Evolutionary conservation across 192 early-diverging fungal genomes (phyloP), one percentile per base, ranked within the genome.

Genomic region (Podila epicladia): DNA sequence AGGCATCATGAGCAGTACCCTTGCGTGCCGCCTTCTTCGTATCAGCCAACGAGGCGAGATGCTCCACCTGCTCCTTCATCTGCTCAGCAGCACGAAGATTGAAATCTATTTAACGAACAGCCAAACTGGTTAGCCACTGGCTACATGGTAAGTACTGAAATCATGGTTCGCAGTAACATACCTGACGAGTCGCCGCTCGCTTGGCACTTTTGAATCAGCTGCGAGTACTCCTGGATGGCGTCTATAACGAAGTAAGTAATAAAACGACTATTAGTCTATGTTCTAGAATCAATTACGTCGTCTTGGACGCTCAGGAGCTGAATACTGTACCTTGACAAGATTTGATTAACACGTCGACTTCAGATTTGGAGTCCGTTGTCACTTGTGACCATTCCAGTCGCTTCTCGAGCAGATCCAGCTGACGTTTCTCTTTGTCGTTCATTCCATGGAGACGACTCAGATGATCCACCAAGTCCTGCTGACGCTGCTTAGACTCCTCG

Each of bases 371-470:
- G 7, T 79, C 64, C 15, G 6, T 20, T 5, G 68, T 20, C 24
- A 63, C 69, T 33, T 72, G 70, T 1, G 66, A 59, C 76, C 76
- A 79, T 2, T 49, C 19, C 26, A 65, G 65, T 33, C 76, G 76
- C 60, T 79, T 64, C 0, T 45, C 48, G 9, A 79, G 41, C 24
- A 65, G 61, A 26, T 79, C 68, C 24, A 79, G 38, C 17, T 64
- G 70, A 33, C 31, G 22, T 41, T 64, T 72, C 22, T 79, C 76
- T 31, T 57, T 50, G 61, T 24, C 24, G 26, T 79, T 79, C 53
- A 79, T 29, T 2, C 20, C 61, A 58, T 58, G 29, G n/a, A 79
- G 51, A 8, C 50, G 59, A 0, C 63, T 24, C 13, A 72, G 45
- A 26, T 72, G 69, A 19, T 64, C 61, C n/a, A 4, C 29, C 38